Base-by-base conservation (phyloP, 257 asterid species). In the Nemophila menziesii region DNA sequence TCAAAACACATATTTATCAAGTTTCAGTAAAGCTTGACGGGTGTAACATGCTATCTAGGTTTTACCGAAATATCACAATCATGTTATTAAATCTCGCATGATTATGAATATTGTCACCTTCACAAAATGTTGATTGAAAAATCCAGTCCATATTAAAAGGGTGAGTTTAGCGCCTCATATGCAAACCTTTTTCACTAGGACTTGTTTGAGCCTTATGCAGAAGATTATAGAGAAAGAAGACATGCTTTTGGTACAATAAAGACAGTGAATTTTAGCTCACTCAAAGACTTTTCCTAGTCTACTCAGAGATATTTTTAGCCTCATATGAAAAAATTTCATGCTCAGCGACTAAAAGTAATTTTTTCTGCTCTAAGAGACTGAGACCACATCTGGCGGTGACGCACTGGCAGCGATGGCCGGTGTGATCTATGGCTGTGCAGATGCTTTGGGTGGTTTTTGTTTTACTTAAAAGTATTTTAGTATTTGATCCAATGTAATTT, bases 201-300 rank as follows among this genome's bases (percentile, higher is more conserved):
- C 69, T 52, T 89, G 98, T 53, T 89, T 60, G 48, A 38, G 55
- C 52, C 62, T 22, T 46, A 22, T 49, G 43, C 57, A 19, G 92
- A 75, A 51, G 93, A 80, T 46, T 84, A 95, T n/a, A 95, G 95
- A 84, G 68, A 93, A 94, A 52, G 80, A 76, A 47, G 93, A 89
- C 52, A 64, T 72, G 68, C 71, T 78, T 66, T 67, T 89, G 82
- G 66, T 84, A 51, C 74, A n/a, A n/a, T n/a, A n/a, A n/a, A n/a
- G n/a, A n/a, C n/a, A n/a, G n/a, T n/a, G n/a, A n/a, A n/a, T n/a
- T n/a, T n/a, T n/a, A n/a, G n/a, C n/a, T n/a, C n/a, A n/a, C n/a
- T n/a, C n/a, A n/a, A n/a, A n/a, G n/a, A n/a, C n/a, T n/a, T n/a
- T n/a, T n/a, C n/a, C n/a, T n/a, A n/a, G n/a, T n/a, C n/a, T n/a